Base-by-base conservation (phyloP, 495 filamentous ascomycete species). In the Aspergillus asperescens region DNA sequence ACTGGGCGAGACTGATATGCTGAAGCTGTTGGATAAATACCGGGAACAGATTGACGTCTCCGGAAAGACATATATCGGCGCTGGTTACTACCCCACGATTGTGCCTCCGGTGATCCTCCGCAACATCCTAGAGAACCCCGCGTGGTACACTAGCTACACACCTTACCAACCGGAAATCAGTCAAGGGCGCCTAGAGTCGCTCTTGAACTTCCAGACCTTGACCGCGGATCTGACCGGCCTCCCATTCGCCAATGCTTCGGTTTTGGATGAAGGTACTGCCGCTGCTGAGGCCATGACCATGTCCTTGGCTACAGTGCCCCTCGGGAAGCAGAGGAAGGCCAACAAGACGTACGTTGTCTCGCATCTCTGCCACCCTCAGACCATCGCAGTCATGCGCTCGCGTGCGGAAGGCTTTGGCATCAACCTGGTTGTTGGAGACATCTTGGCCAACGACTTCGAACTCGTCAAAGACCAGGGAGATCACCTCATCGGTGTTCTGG, bases 111-210 rank as follows among this genome's bases (percentile, higher is more conserved):
- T 97, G 27, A 96, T 98, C 64, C 88, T 94, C 71, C 79, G 93
- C 60, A 98, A 98, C 66, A 79, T 97, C 7, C 74, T 98, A 25
- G 92, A 98, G 77, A 89, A 83, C 61, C 93, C 93, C 1, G 94
- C 85, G 13, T 98, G 93, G 93, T 98, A 98, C 70, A 98, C 93
- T 34, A 96, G 91, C 66, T 98, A 98, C 65, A 97, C 93, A 0
- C 93, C 93, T 22, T 98, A 98, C 68, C 93, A 98, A 67, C 91
- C 93, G 2, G 93, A 98, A 71, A 97, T 98, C 75, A 95, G 89
- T 62, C 93, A 98, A 69, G 93, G 87, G 27, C 86, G 89, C 35
- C 71, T 95, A 56, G 94, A 97, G 75, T 95, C 91, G 6, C 74
- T 98, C 34, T 75, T 98, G 38, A 98, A 98, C 74, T 98, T 95